phyloP scores from a whole-genome alignment of 1,284 basidiomycete species.

The Dichomitus squalens region DNA sequence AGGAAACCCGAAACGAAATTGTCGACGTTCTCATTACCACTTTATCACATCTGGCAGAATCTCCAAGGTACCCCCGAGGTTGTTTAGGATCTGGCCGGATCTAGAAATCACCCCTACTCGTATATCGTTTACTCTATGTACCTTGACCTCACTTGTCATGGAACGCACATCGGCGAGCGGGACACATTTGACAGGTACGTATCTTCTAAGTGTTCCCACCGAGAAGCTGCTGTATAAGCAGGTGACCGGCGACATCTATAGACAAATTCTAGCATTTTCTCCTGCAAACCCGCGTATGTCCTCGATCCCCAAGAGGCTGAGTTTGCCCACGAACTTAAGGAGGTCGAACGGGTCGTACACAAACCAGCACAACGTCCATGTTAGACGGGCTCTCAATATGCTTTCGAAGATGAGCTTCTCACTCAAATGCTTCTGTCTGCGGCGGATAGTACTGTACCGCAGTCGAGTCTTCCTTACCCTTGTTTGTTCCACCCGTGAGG shows the following conservation, averaged over 20 bases:
- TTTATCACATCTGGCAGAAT: too few species aligned
- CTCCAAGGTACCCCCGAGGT: too few species aligned
- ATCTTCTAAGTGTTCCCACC: constrained; percentile 4
- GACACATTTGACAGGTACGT: not conserved
- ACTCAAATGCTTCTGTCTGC: constrained; percentile 1
- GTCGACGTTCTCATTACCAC: too few species aligned
- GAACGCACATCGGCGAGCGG: not conserved
- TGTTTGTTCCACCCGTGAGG: not conserved
- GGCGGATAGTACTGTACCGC: not conserved
- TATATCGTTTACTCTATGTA: too few species aligned
- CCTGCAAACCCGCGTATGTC: not conserved
- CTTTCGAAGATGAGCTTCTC: constrained; percentile 12
- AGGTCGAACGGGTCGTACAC: constrained; percentile 1
- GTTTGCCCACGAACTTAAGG: not conserved
- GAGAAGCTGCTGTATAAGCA: not conserved
- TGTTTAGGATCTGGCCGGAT: too few species aligned
- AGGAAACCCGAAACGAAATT: too few species aligned
- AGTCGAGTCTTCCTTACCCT: not conserved
- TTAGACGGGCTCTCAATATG: constrained; percentile 11
- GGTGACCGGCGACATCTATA: not conserved
- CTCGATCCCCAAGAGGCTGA: constrained; percentile 8
- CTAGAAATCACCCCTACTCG: too few species aligned
- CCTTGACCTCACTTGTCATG: not conserved
- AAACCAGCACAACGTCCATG: constrained; percentile 2
- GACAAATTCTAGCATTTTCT: not conserved